These are phyloP conservation scores for Clitocybe nebularis DNA, from an alignment of 1,284 basidiomycete genomes.

Conservation along the genomic window DNA sequence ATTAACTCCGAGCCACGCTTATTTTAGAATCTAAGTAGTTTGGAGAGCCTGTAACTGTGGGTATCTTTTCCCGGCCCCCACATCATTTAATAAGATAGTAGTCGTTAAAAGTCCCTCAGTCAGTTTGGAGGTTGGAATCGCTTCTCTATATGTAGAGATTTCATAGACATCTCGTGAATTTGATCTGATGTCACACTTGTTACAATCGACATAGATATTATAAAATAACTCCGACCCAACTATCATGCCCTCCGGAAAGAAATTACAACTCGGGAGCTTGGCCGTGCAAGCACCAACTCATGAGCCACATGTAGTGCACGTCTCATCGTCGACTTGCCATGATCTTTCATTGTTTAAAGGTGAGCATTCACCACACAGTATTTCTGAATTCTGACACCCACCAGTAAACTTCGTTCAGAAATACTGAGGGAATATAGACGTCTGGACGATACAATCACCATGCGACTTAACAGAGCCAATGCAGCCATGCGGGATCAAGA, in stretches of 20 bases:
- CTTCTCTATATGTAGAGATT: no score
- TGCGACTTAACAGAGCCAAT: constrained; percentile 79
- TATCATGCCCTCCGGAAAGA: constrained; percentile 33
- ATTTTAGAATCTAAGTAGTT: no score
- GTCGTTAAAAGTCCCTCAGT: no score
- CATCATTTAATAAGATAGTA: no score
- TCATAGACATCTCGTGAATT: background rate
- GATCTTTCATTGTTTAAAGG: constrained; percentile 85
- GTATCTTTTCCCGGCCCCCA: no score
- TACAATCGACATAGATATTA: background rate
- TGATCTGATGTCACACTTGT: background rate
- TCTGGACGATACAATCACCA: constrained; percentile 80
- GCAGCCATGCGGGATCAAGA: constrained; percentile 78
- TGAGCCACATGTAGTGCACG: constrained; percentile 57
- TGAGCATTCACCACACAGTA: no score
- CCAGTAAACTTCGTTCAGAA: constrained; percentile 61
- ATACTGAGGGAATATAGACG: constrained; percentile 82
- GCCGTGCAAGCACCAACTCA: constrained; percentile 62
- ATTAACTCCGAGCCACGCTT: no score
- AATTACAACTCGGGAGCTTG: constrained; percentile 59
- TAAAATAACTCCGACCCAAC: no score
- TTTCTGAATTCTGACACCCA: no score
- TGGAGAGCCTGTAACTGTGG: no score
- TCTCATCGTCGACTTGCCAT: constrained; percentile 70
- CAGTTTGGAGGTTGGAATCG: no score